phyloP scores from a whole-genome alignment of 441 rosid genomes.

The Aleurites moluccanus region DNA sequence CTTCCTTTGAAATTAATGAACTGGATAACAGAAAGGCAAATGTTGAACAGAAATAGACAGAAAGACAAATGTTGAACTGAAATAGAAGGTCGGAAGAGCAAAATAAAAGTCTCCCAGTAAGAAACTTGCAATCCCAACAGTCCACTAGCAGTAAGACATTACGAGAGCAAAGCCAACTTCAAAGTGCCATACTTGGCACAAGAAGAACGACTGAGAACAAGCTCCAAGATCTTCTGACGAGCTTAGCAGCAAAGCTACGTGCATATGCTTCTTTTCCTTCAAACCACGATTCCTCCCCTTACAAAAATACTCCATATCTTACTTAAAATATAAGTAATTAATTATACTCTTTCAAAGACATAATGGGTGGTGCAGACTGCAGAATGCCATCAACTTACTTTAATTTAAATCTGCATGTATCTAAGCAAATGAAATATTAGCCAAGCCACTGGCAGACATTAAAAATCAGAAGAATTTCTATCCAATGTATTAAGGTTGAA shows the following conservation, averaged over 20 bases:
- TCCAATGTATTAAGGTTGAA: not conserved
- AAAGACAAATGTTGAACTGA: no score
- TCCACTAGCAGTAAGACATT: not conserved
- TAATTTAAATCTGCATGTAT: not conserved
- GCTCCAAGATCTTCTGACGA: no score
- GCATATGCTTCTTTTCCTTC: no score
- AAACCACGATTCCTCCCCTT: no score
- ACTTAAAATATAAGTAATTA: not conserved
- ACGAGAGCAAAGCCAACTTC: no score
- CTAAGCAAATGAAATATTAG: not conserved
- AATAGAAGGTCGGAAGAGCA: not conserved
- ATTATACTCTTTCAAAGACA: not conserved
- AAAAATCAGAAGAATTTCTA: not conserved
- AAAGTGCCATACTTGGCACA: no score
- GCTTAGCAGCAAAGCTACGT: no score
- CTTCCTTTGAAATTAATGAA: not conserved
- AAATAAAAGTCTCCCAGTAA: not conserved
- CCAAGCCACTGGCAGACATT: not conserved
- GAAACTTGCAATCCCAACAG: not conserved
- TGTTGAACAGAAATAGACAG: not conserved
- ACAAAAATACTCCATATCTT: not conserved
- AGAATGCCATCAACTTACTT: not conserved
- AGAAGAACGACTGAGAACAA: no score
- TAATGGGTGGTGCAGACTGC: not conserved
- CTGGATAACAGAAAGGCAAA: not conserved